Base-by-base conservation (phyloP, 441 rosid genomes). In the Cnidoscolus chayamansa region DNA sequence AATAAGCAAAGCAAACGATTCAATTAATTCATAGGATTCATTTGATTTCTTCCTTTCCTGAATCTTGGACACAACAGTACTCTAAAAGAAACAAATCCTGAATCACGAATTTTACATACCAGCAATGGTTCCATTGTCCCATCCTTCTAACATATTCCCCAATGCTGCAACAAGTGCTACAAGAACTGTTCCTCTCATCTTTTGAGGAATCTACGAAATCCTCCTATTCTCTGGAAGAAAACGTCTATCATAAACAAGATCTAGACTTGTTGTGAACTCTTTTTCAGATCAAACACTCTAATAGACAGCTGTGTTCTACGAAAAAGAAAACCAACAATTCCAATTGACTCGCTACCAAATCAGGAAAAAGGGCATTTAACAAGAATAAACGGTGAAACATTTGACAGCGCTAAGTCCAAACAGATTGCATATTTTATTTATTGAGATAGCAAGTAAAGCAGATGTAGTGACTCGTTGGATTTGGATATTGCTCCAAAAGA, bases 101-200 rank as follows among this genome's bases (percentile, higher is more conserved):
- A 35, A 35, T 35, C 37, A 32, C 35, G 12, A 71, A 48, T 47
- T 3, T 4, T 10, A 47, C 15, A 56, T 73, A 94, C 98, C 98
- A 58, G 97, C 97, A 79, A 90, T 90, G 68, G 96, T 90, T 48
- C 98, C 90, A 83, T 92, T 94, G 76, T 90, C 99, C 99, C 99
- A 92, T 83, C 98, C 99, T 84, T 94, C 98, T 75, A 94, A 82
- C 62, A 94, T 74, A 81, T 94, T 94, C 58, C 98, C 99, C 76
- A 92, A 59, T 32, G 98, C 89, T 74, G 99, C 98, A 81, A 87
- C 93, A 78, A 89, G 68, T 60, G 99, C 98, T 55, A 88, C 93
- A 70, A 89, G 83, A 79, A 89, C 96, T 72, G 97, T 93, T 82
- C 92, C 97, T 66, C 87, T 87, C 97, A 90, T 94, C 50, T 69